A percentile compares a stretch with the other conserved stretches of the same genome.
These are phyloP conservation scores for Sclerotinia trifoliorum DNA, from an alignment of 2,329 filamentous ascomycete species.

Conservation along the genomic window DNA sequence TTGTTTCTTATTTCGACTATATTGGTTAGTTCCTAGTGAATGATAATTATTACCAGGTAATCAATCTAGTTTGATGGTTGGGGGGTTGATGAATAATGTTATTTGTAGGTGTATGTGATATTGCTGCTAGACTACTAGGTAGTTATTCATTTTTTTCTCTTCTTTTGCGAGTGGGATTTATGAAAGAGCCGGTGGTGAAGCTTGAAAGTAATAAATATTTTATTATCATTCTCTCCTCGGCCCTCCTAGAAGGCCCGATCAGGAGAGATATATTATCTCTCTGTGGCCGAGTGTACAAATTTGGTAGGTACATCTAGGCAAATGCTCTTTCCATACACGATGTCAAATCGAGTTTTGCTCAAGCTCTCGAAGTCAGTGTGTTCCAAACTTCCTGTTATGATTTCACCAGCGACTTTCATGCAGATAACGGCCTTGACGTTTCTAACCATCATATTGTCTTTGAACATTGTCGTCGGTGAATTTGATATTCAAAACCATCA, in stretches of 20 bases:
- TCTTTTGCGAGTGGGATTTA: accelerated
- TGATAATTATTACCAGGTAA: not conserved
- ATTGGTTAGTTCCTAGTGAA: not conserved
- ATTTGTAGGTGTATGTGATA: no score
- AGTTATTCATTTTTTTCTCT: not conserved
- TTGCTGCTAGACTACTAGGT: no score
- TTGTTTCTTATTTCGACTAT: not conserved
- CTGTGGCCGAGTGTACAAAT: not conserved
- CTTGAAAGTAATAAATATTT: not conserved
- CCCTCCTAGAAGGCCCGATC: not conserved
- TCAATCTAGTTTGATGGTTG: no score
- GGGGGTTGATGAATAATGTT: no score
- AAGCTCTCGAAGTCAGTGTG: no score
- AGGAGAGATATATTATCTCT: not conserved
- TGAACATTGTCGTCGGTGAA: not conserved
- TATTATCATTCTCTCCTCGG: not conserved
- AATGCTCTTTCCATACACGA: not conserved
- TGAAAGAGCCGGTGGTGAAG: not conserved
- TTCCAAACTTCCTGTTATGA: not conserved
- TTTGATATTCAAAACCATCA: not conserved
- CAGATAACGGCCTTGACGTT: not conserved
- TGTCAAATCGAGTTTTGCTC: no score
- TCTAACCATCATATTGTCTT: not conserved
- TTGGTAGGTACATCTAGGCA: not conserved
- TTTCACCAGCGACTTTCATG: no score